phyloP scores from a whole-genome alignment of 495 filamentous ascomycete species.

The Penicillium bovifimosum region DNA sequence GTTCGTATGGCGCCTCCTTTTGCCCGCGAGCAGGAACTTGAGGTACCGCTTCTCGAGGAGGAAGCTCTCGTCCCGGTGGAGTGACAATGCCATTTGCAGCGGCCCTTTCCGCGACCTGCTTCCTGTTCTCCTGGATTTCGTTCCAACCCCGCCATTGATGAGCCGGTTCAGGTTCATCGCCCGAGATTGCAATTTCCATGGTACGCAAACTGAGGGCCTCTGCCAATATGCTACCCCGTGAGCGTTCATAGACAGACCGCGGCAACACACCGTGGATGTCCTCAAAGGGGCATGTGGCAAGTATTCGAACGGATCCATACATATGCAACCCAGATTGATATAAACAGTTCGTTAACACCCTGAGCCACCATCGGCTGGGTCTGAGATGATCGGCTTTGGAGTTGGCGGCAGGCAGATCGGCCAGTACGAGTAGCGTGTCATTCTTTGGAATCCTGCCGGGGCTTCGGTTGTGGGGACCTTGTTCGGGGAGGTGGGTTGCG shows the following conservation, averaged over 20 bases:
- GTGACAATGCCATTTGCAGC: constrained; percentile 29
- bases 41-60: constrained; percentile 21
- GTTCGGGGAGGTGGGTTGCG: constrained; percentile 36
- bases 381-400: constrained; percentile 37
- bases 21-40: constrained; percentile 8
- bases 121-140: constrained; percentile 24
- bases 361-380: constrained; percentile 31
- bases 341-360: constrained; percentile 28
- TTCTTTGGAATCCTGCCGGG: constrained; percentile 42
- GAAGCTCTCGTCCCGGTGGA: constrained; percentile 33
- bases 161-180: constrained; percentile 8
- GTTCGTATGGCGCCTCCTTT: constrained; percentile 15
- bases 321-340: constrained; percentile 23
- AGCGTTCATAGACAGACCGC: constrained; percentile 44
- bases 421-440: constrained; percentile 61
- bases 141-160: constrained; percentile 26
- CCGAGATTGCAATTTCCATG: constrained; percentile 40
- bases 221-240: constrained; percentile 47
- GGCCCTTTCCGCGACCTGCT: constrained; percentile 32
- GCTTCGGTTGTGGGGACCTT: constrained; percentile 17
- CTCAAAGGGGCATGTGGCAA: constrained; percentile 52
- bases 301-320: constrained; percentile 60
- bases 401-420: constrained; percentile 41
- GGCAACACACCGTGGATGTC: constrained; percentile 51
- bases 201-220: constrained; percentile 49